A percentile compares a stretch with the other conserved stretches of the same genome.
phyloP scores from a whole-genome alignment of 2,329 filamentous ascomycete species.

The Fusarium pseudocircinatum region DNA sequence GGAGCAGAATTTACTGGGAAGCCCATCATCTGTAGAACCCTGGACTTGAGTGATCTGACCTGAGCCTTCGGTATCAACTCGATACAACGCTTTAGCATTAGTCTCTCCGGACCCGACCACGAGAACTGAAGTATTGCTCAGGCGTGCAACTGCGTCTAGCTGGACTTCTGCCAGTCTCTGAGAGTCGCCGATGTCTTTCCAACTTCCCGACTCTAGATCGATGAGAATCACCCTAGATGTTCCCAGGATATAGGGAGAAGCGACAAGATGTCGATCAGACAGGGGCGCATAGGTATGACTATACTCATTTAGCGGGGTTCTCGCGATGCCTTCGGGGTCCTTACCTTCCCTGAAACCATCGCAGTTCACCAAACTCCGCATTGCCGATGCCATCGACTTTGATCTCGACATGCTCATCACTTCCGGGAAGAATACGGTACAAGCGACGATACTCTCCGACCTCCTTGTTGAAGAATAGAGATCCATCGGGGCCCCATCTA shows the following conservation, averaged over 20 bases:
- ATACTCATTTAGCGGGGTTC: neutral
- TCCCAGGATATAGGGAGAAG: constrained; percentile 47
- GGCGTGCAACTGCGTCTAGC: constrained; percentile 47
- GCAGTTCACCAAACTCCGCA: constrained; percentile 52
- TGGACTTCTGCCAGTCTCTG: constrained; percentile 47
- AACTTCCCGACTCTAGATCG: constrained; percentile 47
- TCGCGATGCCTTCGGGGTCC: neutral
- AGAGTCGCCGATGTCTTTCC: constrained; percentile 45
- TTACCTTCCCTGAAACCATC: constrained; percentile 47
- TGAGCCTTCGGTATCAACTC: constrained; percentile 44
- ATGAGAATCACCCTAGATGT: constrained; percentile 50
- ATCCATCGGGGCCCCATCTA: constrained; percentile 60
- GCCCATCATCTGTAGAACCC: constrained; percentile 46
- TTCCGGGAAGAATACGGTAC: constrained; percentile 49
- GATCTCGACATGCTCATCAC: constrained; percentile 44
- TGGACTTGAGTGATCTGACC: constrained; percentile 45
- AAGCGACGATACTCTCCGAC: constrained; percentile 58
- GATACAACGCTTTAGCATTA: constrained; percentile 48
- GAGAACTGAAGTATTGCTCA: constrained; percentile 50
- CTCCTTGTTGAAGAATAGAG: constrained; percentile 60
- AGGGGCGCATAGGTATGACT: constrained; percentile 55
- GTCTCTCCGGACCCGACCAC: constrained; percentile 50
- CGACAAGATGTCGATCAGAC: constrained; percentile 48
- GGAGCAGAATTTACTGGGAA: constrained; percentile 49
- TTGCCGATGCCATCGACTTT: constrained; percentile 52